A percentile compares a stretch with the other conserved stretches of the same genome.
Conservation (phyloP, 2,329 filamentous ascomycete species). For the Colletotrichum sp. region DNA sequence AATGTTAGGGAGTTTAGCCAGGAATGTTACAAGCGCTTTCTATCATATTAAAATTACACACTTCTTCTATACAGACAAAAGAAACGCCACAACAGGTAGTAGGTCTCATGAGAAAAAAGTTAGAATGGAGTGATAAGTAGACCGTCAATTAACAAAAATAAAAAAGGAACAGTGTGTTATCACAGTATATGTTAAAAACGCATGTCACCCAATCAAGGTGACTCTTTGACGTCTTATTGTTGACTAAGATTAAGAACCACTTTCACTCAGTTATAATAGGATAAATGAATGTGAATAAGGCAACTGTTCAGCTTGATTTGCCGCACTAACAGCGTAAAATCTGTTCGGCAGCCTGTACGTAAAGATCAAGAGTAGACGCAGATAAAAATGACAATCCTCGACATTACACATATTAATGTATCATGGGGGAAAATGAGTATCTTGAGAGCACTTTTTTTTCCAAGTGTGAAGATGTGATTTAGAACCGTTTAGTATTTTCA, state of each 20-base stretch:
- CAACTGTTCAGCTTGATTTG: neutral
- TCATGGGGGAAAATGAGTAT: neutral
- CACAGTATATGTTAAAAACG: neutral
- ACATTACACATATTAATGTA: neutral
- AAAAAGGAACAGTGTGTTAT: neutral
- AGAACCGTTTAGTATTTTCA: neutral
- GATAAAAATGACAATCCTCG: neutral
- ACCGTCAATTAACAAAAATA: neutral
- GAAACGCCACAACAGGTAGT: neutral
- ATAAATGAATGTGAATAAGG: neutral
- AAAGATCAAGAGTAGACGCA: neutral
- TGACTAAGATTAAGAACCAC: neutral
- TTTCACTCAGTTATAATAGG: neutral
- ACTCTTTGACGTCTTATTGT: neutral
- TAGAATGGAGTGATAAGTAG: neutral
- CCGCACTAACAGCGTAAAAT: neutral
- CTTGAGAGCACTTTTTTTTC: neutral
- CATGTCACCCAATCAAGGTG: too few relatives aligned
- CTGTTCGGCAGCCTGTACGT: neutral
- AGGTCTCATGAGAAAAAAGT: neutral
- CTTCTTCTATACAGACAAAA: neutral
- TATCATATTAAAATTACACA: neutral
- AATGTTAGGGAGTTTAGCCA: neutral
- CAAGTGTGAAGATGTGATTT: neutral
- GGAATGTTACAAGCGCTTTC: neutral